Conservation (phyloP, 805 yeast genomes). For the Lipomyces yamadae region DNA sequence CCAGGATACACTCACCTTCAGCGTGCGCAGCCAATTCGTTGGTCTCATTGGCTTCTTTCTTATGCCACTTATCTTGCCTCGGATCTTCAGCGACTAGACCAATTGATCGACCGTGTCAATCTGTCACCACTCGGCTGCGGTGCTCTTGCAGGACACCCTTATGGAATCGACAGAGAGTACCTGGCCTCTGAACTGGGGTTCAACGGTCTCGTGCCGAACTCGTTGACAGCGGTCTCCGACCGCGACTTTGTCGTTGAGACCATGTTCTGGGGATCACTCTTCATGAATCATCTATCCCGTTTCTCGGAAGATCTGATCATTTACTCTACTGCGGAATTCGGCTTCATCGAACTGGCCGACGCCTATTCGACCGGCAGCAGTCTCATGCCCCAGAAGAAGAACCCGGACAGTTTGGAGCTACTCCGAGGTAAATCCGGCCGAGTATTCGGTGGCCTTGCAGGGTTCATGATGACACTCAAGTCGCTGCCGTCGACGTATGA, state of each 20-base stretch:
- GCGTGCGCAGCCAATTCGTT: slow-evolving; percentile 99
- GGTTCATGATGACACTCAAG: slow-evolving; percentile 94
- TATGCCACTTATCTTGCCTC: slow-evolving; percentile 94
- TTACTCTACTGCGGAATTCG: slow-evolving; percentile 97
- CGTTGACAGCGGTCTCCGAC: slow-evolving; percentile 95
- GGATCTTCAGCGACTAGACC: slow-evolving; percentile 82
- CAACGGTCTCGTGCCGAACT: slow-evolving; percentile 87
- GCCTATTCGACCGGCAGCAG: slow-evolving; percentile 99
- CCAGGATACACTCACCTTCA: slow-evolving; percentile 99
- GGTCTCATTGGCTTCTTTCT: slow-evolving; percentile 96
- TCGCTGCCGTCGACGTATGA: slow-evolving; percentile 98
- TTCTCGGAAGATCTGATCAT: slow-evolving; percentile 93
- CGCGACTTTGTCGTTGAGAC: slow-evolving; percentile 97
- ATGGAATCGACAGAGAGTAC: slow-evolving; percentile 95
- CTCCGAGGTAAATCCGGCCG: slow-evolving; percentile 97
- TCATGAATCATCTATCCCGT: slow-evolving; percentile 94
- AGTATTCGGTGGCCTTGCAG: slow-evolving; percentile 92
- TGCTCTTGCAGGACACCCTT: slow-evolving; percentile 98
- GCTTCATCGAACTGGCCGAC: slow-evolving; percentile 89
- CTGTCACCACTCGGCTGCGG: slow-evolving; percentile 94
- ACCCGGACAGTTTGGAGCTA: slow-evolving; percentile 94
- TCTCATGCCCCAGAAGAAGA: slow-evolving; percentile 98
- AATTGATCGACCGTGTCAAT: slow-evolving; percentile 81
- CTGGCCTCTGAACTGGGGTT: slow-evolving; percentile 82
- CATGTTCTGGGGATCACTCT: slow-evolving; percentile 91